Evolutionary conservation across 2,329 filamentous ascomycete species (phyloP).

Genomic region (Alternaria sp.): DNA sequence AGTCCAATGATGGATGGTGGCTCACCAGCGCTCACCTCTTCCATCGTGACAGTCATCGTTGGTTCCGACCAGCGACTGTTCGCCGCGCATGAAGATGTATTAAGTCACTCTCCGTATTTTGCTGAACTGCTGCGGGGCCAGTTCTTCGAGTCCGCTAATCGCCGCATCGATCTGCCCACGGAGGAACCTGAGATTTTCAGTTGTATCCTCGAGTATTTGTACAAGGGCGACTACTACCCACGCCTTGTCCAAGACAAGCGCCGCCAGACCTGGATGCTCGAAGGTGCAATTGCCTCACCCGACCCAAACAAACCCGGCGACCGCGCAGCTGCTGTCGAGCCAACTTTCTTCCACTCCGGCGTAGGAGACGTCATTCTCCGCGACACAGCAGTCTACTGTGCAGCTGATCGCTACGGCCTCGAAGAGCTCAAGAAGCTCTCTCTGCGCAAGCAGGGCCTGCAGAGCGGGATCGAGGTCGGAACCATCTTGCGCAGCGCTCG

Average conservation of each 20-base stretch:
- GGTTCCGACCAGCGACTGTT: constrained; percentile 88
- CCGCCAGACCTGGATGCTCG: constrained; percentile 88
- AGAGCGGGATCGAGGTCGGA: constrained; percentile 89
- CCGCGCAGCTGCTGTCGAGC: constrained; percentile 68
- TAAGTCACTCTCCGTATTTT: constrained; percentile 87
- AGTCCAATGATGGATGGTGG: constrained; percentile 61
- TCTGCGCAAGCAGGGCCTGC: constrained; percentile 92
- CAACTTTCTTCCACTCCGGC: constrained; percentile 80
- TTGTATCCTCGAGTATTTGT: constrained; percentile 93
- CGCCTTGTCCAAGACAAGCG: constrained; percentile 87
- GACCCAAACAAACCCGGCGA: constrained; percentile 64
- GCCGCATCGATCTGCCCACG: constrained; percentile 80
- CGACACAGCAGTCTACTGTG: constrained; percentile 94
- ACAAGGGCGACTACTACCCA: constrained; percentile 96
- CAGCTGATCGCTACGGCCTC: constrained; percentile 88
- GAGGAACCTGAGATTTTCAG: constrained; percentile 93
- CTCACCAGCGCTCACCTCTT: constrained; percentile 66
- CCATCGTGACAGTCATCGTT: constrained; percentile 87
- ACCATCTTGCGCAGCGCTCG: constrained; percentile 92
- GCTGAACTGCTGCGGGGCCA: constrained; percentile 74
- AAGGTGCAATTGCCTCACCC: constrained; percentile 71
- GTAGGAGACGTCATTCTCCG: constrained; percentile 81
- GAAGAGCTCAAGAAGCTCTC: constrained; percentile 91
- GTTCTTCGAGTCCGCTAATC: constrained; percentile 74
- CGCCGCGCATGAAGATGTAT: constrained; percentile 92